phyloP scores from a whole-genome alignment of 306 rosid genomes.

The Vigna unguiculata region DNA sequence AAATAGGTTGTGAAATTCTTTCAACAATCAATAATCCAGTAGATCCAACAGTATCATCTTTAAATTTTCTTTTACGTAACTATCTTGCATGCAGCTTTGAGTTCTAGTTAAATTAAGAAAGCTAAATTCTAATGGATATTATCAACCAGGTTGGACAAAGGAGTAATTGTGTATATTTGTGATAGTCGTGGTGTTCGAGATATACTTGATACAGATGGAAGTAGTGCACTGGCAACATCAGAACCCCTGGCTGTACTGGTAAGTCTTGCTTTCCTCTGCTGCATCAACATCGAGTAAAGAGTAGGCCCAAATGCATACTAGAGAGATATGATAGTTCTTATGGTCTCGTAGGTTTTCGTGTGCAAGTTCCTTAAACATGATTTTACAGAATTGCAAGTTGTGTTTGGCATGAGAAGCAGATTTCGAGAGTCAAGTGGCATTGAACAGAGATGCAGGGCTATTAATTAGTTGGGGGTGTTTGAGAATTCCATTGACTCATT shows the following conservation, averaged over 20 bases:
- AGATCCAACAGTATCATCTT: constrained; percentile 18
- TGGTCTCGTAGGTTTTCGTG: not conserved
- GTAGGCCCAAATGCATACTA: constrained; percentile 11
- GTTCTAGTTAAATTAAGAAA: not conserved
- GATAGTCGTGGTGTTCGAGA: constrained; percentile 94
- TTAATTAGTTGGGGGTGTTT: not conserved
- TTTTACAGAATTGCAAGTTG: constrained; percentile 18
- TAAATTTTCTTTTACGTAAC: not conserved
- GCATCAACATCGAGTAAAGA: not conserved
- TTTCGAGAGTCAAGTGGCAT: constrained; percentile 13
- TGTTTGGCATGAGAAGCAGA: constrained; percentile 8
- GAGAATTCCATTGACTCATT: constrained; percentile 6
- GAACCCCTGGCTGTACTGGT: constrained; percentile 97
- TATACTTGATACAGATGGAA: constrained; percentile 96
- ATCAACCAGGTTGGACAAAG: constrained; percentile 94
- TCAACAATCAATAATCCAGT: constrained; percentile 5
- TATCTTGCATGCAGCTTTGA: constrained; percentile 35
- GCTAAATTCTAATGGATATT: constrained; percentile 47
- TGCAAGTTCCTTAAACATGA: not conserved
- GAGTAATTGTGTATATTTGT: constrained; percentile 91
- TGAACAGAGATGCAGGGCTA: constrained; percentile 10
- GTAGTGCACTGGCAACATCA: constrained; percentile 74
- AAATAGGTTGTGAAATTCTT: constrained; percentile 31
- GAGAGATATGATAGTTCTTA: constrained; percentile 11
- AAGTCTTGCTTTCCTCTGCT: constrained; percentile 38